Base-by-base conservation (phyloP, 2,329 filamentous ascomycete species). In the Pseudogymnoascus sp. region DNA sequence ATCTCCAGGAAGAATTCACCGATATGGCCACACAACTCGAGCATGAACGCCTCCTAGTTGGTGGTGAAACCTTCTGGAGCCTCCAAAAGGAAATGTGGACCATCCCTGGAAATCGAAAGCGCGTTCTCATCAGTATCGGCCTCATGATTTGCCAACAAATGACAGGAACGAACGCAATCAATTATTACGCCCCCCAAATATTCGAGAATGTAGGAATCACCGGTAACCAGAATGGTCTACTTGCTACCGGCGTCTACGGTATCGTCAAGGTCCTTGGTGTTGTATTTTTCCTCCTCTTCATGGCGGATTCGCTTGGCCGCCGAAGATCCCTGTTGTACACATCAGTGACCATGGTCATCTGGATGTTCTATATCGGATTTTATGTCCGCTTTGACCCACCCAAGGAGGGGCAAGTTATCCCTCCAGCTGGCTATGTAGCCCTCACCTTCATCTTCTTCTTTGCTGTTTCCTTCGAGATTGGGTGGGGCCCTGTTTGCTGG, bases 241-340 rank as follows among this genome's bases (percentile, higher is more conserved):
- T 90, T 69, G 85, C 87, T 2, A 89, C 87, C 0, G 87, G 87
- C 53, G 80, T 90, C 64, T 90, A 89, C 69, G 87, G 86, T 20
- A 79, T 89, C 47, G 81, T 88, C 62, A 89, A 89, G 71, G 83
- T 86, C 71, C 73, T 78, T n/a, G 80, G 82, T 33, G 87, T 84
- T 66, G 76, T 78, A 4, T 68, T 79, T 61, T 89, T 89, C 76
- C 76, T 90, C 20, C 68, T 86, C 65, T 87, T 88, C 68, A 79
- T 81, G n/a, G 87, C 64, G 11, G 66, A 90, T 69, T 84, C 83
- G 2, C 78, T 89, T 1, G 87, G 87, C 25, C 80, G 87, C 60
- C 76, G 85, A 9, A 66, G 64, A 41, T 80, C 77, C 1, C 75
- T 88, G 20, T 75, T 88, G 9, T 85, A 58, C 15, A 37, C 53